phyloP scores from a whole-genome alignment of 2,329 filamentous ascomycete genomes.

The Byssoonygena ceratinophila region DNA sequence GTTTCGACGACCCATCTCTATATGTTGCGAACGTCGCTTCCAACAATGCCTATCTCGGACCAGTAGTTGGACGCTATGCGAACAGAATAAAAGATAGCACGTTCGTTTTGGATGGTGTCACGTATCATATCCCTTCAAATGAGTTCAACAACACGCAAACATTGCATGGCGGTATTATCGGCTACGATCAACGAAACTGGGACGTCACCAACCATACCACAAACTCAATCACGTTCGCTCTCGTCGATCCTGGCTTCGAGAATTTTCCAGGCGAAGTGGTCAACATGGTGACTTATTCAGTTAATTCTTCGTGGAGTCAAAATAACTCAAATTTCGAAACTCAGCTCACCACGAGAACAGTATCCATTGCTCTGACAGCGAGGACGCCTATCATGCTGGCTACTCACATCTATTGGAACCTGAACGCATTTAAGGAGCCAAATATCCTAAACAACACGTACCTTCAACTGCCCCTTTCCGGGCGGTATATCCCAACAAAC shows the following conservation, averaged over 20 bases:
- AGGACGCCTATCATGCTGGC: constrained; percentile 43
- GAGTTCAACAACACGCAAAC: constrained; percentile 43
- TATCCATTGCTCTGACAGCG: constrained; percentile 37
- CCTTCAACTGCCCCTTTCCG: constrained; percentile 38
- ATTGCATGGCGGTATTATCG: constrained; percentile 42
- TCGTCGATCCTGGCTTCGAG: constrained; percentile 36
- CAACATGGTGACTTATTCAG: constrained; percentile 38
- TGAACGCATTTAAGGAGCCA: constrained; percentile 39
- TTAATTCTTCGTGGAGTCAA: constrained; percentile 29
- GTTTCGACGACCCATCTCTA: constrained; percentile 40
- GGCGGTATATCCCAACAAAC: constrained; percentile 39
- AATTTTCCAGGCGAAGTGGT: constrained; percentile 40
- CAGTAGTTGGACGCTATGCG: constrained; percentile 43
- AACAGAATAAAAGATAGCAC: constrained; percentile 49
- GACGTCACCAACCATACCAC: constrained; percentile 35
- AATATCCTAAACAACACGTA: constrained; percentile 37
- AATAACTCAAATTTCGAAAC: constrained; percentile 28
- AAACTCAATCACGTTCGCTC: constrained; percentile 38
- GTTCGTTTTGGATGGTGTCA: constrained; percentile 40
- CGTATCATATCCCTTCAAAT: constrained; percentile 42
- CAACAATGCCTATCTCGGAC: constrained; percentile 40
- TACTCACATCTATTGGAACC: constrained; percentile 44
- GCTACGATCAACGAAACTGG: constrained; percentile 43
- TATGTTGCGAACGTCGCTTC: constrained; percentile 39
- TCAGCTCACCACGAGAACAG: constrained; percentile 36